phyloP scores from a whole-genome alignment of 495 filamentous ascomycete genomes.

The Podospora pseudocomata region DNA sequence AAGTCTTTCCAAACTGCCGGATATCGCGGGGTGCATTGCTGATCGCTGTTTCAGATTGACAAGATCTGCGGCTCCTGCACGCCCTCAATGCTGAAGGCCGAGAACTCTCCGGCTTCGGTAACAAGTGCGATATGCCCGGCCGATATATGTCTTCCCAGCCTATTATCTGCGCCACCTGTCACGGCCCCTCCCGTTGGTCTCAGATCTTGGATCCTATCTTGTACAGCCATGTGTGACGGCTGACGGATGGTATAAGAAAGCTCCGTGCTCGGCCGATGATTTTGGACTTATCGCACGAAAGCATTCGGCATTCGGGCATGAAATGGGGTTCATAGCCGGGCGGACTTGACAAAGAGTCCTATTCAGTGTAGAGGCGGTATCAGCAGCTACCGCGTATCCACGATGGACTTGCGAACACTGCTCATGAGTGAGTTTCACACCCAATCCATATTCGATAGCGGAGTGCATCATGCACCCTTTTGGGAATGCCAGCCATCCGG shows the following conservation, averaged over 20 bases:
- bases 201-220: neutral
- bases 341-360: too few species aligned
- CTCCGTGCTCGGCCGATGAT: neutral
- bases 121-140: neutral
- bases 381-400: too few species aligned
- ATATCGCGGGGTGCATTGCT: neutral
- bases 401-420: too few species aligned
- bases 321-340: too few species aligned
- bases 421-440: neutral
- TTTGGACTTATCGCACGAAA: neutral
- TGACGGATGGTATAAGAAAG: neutral
- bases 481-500: neutral
- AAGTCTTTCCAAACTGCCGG: neutral
- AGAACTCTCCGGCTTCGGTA: neutral
- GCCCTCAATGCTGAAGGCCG: neutral
- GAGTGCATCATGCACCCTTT: neutral
- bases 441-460: neutral
- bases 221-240: neutral
- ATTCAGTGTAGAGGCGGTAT: too few species aligned
- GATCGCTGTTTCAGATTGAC: constrained; percentile 2
- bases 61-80: neutral
- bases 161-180: neutral
- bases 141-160: neutral
- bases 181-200: neutral
- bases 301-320: neutral